These are phyloP conservation scores for Claviceps monticola DNA, from an alignment of 2,329 filamentous ascomycete genomes.

Conservation along the genomic window DNA sequence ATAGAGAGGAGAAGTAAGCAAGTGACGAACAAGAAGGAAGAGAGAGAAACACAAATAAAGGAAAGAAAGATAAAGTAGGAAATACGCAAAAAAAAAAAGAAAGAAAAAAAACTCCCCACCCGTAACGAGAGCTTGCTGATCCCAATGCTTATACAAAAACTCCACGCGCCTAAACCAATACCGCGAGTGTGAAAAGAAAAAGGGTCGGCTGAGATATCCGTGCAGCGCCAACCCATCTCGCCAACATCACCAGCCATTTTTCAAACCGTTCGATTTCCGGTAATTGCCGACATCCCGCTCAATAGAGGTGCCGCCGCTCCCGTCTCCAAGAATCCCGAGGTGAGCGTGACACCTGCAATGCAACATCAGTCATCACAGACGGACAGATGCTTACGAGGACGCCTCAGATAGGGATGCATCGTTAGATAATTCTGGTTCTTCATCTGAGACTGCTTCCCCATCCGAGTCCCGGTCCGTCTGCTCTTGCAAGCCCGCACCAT, in stretches of 20 bases:
- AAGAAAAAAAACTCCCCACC: background rate
- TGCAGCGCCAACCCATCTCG: no score
- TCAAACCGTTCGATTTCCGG: no score
- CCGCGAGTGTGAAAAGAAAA: background rate
- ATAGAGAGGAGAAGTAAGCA: no score
- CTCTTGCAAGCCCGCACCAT: slow-evolving; percentile 25
- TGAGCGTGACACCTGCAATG: no score
- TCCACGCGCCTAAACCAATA: slow-evolving; percentile 9
- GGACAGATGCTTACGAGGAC: background rate
- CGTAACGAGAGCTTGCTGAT: slow-evolving; percentile 5
- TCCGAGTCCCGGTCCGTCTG: slow-evolving; percentile 11
- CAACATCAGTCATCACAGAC: no score
- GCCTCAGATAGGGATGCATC: background rate
- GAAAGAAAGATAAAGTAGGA: background rate
- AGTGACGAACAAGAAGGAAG: no score
- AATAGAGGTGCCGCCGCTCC: no score
- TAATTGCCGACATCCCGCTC: no score
- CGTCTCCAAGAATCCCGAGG: no score
- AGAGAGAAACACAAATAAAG: no score
- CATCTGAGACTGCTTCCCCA: background rate
- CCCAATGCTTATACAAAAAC: slow-evolving; percentile 13
- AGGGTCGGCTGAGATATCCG: background rate
- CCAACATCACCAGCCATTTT: background rate
- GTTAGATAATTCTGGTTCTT: background rate
- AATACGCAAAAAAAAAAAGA: background rate